A percentile compares a stretch with the other conserved stretches of the same genome.
phyloP scores from a whole-genome alignment of 331 rosid genomes.

The Telfairia occidentalis region DNA sequence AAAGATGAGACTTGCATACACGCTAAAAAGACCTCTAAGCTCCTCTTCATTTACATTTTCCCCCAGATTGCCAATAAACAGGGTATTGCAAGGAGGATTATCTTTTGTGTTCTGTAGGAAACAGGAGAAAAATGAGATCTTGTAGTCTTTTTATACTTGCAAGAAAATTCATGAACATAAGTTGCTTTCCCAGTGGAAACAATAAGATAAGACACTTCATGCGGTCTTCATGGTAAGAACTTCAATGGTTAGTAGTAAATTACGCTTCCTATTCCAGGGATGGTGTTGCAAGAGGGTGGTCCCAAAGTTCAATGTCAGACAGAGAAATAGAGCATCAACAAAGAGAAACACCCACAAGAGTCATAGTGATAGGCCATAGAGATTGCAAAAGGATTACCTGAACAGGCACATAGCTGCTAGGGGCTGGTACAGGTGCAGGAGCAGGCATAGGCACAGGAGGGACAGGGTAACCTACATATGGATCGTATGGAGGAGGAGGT shows the following conservation, averaged over 20 bases:
- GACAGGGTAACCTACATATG: conserved; percentile 79
- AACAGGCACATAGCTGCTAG: conserved; percentile 79
- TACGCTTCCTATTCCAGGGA: neutral
- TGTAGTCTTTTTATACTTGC: neutral
- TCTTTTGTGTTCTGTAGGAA: conserved; percentile 83
- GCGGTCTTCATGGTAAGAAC: neutral
- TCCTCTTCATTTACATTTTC: conserved; percentile 96
- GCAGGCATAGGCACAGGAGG: conserved; percentile 82
- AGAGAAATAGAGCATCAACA: neutral
- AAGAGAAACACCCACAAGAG: neutral
- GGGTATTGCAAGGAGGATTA: conserved; percentile 97
- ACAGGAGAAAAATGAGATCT: neutral
- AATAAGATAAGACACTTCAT: neutral
- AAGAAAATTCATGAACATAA: neutral
- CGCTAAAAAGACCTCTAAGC: conserved; percentile 80
- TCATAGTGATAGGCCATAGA: neutral
- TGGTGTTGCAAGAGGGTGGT: neutral
- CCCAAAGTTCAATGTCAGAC: neutral
- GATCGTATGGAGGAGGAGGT: conserved; percentile 91
- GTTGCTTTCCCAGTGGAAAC: neutral
- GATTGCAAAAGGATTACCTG: conserved; percentile 38
- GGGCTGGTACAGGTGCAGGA: conserved; percentile 69
- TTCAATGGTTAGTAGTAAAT: neutral
- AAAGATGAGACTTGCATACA: conserved; percentile 40
- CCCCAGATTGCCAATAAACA: conserved; percentile 95